A percentile compares a stretch with the other conserved stretches of the same genome.
Evolutionary conservation across 805 yeast species (phyloP).

Genomic region (Monosporozyma aquatica): DNA sequence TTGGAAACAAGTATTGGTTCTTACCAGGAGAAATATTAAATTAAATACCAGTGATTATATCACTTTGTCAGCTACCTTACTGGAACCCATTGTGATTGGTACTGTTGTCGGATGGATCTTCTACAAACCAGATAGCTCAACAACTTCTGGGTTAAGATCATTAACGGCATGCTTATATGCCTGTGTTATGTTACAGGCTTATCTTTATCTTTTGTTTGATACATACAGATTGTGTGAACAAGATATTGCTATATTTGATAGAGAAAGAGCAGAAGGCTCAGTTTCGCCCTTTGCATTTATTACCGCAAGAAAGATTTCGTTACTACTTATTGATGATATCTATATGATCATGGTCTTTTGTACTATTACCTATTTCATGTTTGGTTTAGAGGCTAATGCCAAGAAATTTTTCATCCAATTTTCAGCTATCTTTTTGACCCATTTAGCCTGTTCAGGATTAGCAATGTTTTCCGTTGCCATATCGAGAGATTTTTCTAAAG

Average conservation of each 20-base stretch:
- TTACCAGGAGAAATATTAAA: constrained; percentile 38
- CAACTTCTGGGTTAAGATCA: constrained; percentile 55
- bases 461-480: constrained; percentile 39
- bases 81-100: constrained; percentile 46
- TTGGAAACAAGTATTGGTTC: constrained; percentile 35
- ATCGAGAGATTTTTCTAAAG: constrained; percentile 51
- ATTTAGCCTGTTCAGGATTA: constrained; percentile 32
- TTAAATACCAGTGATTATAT: constrained; percentile 44
- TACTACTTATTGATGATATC: constrained; percentile 60
- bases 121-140: constrained; percentile 39
- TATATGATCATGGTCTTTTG: constrained; percentile 53
- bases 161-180: constrained; percentile 44
- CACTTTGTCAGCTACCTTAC: constrained; percentile 37
- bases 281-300: constrained; percentile 61
- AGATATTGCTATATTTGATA: constrained; percentile 47
- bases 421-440: constrained; percentile 46
- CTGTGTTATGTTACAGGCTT: constrained; percentile 45
- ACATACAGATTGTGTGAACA: constrained; percentile 46
- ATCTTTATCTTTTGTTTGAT: constrained; percentile 48
- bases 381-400: constrained; percentile 49
- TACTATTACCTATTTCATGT: constrained; percentile 63
- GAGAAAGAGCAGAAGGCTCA: constrained; percentile 65
- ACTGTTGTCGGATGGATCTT: constrained; percentile 70
- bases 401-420: constrained; percentile 55
- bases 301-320: constrained; percentile 54